Evolutionary conservation across 1,284 basidiomycete species (phyloP).

Genomic region (Bondarzewia mesenterica): DNA sequence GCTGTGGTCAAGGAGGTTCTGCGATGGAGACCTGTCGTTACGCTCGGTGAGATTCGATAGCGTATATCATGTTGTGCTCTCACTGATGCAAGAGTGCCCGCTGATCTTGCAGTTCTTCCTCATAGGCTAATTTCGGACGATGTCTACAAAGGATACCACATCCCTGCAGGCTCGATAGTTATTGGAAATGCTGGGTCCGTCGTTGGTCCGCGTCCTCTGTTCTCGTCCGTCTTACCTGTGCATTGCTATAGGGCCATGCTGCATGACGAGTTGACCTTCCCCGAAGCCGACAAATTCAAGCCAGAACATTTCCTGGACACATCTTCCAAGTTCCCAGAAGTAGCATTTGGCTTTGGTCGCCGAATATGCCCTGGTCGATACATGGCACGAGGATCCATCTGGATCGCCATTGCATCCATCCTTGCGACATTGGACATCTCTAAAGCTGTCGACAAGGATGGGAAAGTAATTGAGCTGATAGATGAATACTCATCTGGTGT

Average conservation of each 20-base stretch:
- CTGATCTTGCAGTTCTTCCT: slow-evolving; percentile 7
- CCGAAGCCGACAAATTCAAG: slow-evolving; percentile 10
- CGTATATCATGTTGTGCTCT: background rate
- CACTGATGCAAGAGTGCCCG: background rate
- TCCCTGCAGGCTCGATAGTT: slow-evolving; percentile 11
- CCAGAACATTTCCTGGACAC: slow-evolving; percentile 15
- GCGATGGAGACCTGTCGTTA: slow-evolving; percentile 11
- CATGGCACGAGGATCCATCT: slow-evolving; percentile 13
- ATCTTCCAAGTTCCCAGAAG: slow-evolving; percentile 3
- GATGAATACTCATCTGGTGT: background rate
- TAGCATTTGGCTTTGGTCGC: slow-evolving; percentile 16
- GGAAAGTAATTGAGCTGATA: background rate
- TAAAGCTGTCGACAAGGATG: background rate
- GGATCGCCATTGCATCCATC: slow-evolving; percentile 15
- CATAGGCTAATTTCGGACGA: slow-evolving; percentile 9
- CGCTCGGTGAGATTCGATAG: background rate
- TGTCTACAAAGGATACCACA: slow-evolving; percentile 12
- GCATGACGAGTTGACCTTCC: slow-evolving; percentile 9
- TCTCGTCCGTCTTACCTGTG: background rate
- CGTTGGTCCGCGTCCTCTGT: background rate
- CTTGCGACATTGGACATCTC: background rate
- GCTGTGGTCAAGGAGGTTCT: slow-evolving; percentile 13
- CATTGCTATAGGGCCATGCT: slow-evolving; percentile 9
- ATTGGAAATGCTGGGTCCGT: slow-evolving; percentile 9
- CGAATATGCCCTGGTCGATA: slow-evolving; percentile 8